Evolutionary conservation across 306 rosid genomes (phyloP), one percentile per base, ranked within the genome.

Genomic region (Sicyos edulis): DNA sequence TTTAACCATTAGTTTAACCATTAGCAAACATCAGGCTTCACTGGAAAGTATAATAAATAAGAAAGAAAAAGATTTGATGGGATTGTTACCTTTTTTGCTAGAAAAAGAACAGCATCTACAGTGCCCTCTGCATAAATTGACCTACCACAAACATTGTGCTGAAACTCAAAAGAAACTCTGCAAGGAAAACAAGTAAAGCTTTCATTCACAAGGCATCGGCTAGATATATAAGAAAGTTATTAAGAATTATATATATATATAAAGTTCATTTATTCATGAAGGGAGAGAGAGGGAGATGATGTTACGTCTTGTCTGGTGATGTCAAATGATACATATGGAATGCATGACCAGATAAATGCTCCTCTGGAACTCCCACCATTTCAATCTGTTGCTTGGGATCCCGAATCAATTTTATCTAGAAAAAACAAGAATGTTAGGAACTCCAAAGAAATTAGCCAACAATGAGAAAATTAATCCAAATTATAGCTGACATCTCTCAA

Each of bases 121-220:
- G 96, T 92, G 56, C 98, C 96, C 84, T 92, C 96, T 0, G 96
- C 98, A 68, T 90, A 92, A 70, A 92, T 92, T 60, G 98, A 92
- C 78, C 96, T 84, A 79, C 98, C 98, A 73, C 96, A 90, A 57
- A 90, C 98, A 62, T 92, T 92, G 75, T 92, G 98, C 79, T 92
- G 96, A 75, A 90, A 93, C 87, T 93, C 98, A 17, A 93, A 93
- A 64, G 96, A 80, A 76, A 93, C 96, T 62, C 99, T 91, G 91
- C 89, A 45, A 71, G 19, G 61, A 65, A 77, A 44, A 68, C 52
- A 63, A 72, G 14, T 37, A 49, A 66, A 45, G 14, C 45, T n/a
- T 76, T 76, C 24, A 57, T 32, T 21, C 74, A 72, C 42, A 3
- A 3, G 37, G 37, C 37, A 32, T 32, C 20, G 0, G 4, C 10